phyloP scores from a whole-genome alignment of 1,284 basidiomycete species.

The Amylostereum areolatum region DNA sequence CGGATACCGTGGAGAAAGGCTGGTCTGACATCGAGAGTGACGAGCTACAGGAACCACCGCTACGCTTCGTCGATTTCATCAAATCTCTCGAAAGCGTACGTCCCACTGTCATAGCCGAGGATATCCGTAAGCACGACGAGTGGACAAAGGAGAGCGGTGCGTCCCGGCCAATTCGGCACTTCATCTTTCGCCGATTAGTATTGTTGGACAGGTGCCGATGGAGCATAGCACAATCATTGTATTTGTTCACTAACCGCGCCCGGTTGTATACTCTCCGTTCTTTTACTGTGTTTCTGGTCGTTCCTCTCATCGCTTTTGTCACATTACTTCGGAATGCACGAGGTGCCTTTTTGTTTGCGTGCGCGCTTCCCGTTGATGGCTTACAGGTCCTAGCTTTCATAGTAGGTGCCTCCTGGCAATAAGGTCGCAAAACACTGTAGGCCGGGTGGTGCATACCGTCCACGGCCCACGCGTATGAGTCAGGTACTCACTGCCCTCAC shows the following conservation, averaged over 20 bases:
- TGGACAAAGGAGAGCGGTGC: slow-evolving; percentile 86
- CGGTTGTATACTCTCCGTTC: background rate
- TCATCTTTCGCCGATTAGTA: background rate
- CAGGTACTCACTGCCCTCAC: too few species aligned
- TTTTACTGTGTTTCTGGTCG: background rate
- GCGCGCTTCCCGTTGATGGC: too few species aligned
- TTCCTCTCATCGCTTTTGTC: background rate
- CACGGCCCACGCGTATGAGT: too few species aligned
- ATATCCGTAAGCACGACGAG: slow-evolving; percentile 86
- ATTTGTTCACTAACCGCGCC: background rate
- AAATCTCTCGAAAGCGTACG: slow-evolving; percentile 78
- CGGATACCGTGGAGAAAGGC: slow-evolving; percentile 80
- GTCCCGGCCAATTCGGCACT: slow-evolving; percentile 6
- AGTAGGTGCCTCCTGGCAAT: too few species aligned
- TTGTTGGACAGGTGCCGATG: slow-evolving; percentile 31
- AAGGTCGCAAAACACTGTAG: too few species aligned
- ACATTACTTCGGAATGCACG: too few species aligned
- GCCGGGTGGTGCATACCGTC: too few species aligned
- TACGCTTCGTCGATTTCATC: slow-evolving; percentile 81
- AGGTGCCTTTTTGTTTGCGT: too few species aligned
- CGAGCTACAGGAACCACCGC: slow-evolving; percentile 82
- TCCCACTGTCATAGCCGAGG: slow-evolving; percentile 86
- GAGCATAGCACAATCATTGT: slow-evolving; percentile 23
- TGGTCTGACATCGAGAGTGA: slow-evolving; percentile 95
- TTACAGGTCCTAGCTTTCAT: too few species aligned